These are phyloP conservation scores for Trichocladium uniseriatum DNA, from an alignment of 495 filamentous ascomycete genomes.

Conservation along the genomic window DNA sequence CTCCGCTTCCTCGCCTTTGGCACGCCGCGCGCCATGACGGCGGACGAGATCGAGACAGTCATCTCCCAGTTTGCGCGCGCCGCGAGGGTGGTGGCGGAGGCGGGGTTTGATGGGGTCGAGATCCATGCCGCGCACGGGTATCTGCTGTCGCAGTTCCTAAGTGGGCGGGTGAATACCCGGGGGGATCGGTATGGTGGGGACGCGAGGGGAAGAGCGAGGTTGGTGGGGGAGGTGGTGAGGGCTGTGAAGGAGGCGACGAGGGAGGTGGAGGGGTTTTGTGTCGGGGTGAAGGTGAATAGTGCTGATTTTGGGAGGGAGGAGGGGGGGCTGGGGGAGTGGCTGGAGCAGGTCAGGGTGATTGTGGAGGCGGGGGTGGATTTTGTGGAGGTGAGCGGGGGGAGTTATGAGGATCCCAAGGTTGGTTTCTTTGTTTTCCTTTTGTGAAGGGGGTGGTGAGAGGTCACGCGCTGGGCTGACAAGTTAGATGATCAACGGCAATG, in stretches of 20 bases:
- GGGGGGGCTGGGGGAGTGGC: constrained; percentile 34
- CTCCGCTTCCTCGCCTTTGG: constrained; percentile 48
- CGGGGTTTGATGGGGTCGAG: constrained; percentile 72
- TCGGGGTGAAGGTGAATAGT: constrained; percentile 57
- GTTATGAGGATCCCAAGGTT: constrained; percentile 45
- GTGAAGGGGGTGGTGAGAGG: background rate
- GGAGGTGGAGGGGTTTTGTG: constrained; percentile 46
- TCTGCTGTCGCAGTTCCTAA: constrained; percentile 63
- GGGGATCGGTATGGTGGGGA: constrained; percentile 59
- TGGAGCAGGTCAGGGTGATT: constrained; percentile 47
- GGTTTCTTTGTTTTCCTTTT: background rate
- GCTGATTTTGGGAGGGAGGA: constrained; percentile 41
- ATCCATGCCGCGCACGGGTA: constrained; percentile 68
- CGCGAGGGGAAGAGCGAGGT: constrained; percentile 54
- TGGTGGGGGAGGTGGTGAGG: constrained; percentile 51
- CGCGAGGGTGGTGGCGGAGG: constrained; percentile 50
- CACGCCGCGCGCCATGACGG: constrained; percentile 45
- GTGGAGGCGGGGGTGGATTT: constrained; percentile 49
- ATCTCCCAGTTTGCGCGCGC: constrained; percentile 49
- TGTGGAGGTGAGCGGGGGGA: constrained; percentile 52
- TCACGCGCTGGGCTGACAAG: background rate
- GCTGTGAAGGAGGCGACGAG: constrained; percentile 55
- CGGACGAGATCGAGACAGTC: constrained; percentile 45
- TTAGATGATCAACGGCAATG: constrained; percentile 14
- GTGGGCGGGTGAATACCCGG: constrained; percentile 51